Base-by-base conservation (phyloP, 805 yeast species). In the Schwanniomyces occidentalis region DNA sequence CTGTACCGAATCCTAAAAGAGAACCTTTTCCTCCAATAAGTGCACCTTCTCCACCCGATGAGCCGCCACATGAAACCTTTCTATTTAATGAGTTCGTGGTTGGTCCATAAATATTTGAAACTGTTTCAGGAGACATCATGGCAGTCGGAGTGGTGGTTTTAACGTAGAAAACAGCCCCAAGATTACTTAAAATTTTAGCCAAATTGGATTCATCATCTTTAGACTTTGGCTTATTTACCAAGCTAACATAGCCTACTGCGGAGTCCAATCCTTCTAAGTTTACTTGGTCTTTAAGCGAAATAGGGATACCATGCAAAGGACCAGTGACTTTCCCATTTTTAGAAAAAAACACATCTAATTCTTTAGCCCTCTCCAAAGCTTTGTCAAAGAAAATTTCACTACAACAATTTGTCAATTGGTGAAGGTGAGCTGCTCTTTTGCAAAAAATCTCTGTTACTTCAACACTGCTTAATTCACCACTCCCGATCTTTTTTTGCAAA, bases 361-460 rank as follows among this genome's bases (percentile, higher is more conserved):
- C 49, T 18, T 35, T 35, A 1, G 66, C 65, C 19, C 35, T 43
- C 19, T 38, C 31, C 9, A 59, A 28, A 1, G 58, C 63, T 19
- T 50, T 54, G 17, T 56, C 63, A 48, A 61, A 51, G 50, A 56
- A 47, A 8, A 69, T 61, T 37, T 69, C 73, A n/a, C 58, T 44
- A 22, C 62, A 51, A 42, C 73, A 69, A 36, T 65, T 63, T 18
- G 56, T 50, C 39, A 80, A 55, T 46, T 78, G 84, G 40, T 78
- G 82, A 0, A 80, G 79, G 12, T 76, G 53, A 3, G 78, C 69
- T 4, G 83, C 76, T 28, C 85, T 54, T 48, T 78, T 79, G 40
- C 78, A 71, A 51, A 73, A 79, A 1, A 84, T 83, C 6, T 53
- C 54, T 1, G 76, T 61, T 3, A 79, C 80, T 29, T 72, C 66